A percentile compares a stretch with the other conserved stretches of the same genome.
phyloP scores from a whole-genome alignment of 371 early-diverging fungal genomes.

The Apophysomyces variabilis region DNA sequence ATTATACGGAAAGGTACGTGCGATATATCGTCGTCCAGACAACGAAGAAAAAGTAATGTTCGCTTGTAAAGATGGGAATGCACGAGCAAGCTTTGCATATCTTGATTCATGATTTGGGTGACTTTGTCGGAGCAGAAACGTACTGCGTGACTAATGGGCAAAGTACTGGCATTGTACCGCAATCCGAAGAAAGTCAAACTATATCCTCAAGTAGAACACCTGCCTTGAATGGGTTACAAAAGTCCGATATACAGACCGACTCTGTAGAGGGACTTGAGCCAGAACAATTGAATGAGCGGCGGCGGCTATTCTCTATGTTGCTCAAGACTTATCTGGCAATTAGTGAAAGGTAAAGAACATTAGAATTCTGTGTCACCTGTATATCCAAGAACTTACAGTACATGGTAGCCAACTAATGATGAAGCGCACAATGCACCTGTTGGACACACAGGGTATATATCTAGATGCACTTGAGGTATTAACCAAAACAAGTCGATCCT shows the following conservation, averaged over 20 bases:
- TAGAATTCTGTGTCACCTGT: not conserved
- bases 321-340: conserved; percentile 44
- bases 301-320: conserved; percentile 40
- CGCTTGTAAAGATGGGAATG: conserved; percentile 43
- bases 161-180: conserved; percentile 38
- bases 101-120: conserved; percentile 58
- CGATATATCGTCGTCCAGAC: not conserved
- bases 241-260: not conserved
- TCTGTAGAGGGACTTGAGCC: conserved; percentile 12
- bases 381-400: conserved; percentile 12
- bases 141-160: conserved; percentile 63
- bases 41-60: not conserved
- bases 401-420: conserved; percentile 46
- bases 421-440: conserved; percentile 52
- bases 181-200: conserved; percentile 11
- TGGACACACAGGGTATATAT: conserved; percentile 67
- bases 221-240: conserved; percentile 21
- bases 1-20: conserved; percentile 54
- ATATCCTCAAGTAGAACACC: conserved; percentile 27
- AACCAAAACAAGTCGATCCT: not conserved
- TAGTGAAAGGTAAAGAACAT: conserved; percentile 33
- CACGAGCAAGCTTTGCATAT: conserved; percentile 59
- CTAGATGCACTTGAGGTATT: conserved; percentile 63
- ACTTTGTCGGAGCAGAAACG: conserved; percentile 71
- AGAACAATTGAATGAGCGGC: conserved; percentile 33